These are phyloP conservation scores for Jackrogersella minutella DNA, from an alignment of 495 filamentous ascomycete genomes.

Conservation along the genomic window DNA sequence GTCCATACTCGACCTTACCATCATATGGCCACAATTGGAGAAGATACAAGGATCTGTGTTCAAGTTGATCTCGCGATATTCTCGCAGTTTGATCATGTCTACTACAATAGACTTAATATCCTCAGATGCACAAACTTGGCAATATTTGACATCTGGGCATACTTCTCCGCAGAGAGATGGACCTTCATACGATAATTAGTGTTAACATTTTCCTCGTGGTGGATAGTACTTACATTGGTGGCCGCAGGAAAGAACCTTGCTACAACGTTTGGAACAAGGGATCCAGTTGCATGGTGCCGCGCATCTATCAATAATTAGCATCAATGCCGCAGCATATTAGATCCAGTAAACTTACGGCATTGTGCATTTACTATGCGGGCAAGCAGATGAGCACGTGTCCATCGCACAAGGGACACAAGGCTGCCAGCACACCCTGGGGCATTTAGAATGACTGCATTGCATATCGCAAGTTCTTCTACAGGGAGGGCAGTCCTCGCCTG, in stretches of 20 bases:
- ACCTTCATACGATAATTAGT: conserved; percentile 45
- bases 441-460: conserved; percentile 66
- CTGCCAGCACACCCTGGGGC: conserved; percentile 62
- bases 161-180: conserved; percentile 73
- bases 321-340: not conserved
- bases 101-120: conserved; percentile 57
- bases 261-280: conserved; percentile 69
- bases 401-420: conserved; percentile 71
- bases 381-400: conserved; percentile 60
- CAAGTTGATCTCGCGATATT: conserved; percentile 66
- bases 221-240: conserved; percentile 51
- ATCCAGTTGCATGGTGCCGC: conserved; percentile 71
- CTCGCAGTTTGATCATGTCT: conserved; percentile 59
- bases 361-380: conserved; percentile 62
- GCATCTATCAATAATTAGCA: conserved; percentile 49
- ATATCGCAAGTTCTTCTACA: conserved; percentile 65
- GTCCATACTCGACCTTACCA: conserved; percentile 70
- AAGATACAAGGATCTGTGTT: conserved; percentile 68
- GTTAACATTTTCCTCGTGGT: not conserved
- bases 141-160: conserved; percentile 65
- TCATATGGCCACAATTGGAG: conserved; percentile 70
- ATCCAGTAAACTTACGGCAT: conserved; percentile 57
- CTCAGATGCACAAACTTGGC: conserved; percentile 61
- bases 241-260: conserved; percentile 61
- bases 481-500: conserved; percentile 57